These are phyloP conservation scores for Pseudodiploospora longispora DNA, from an alignment of 2,329 filamentous ascomycete species.

Conservation along the genomic window DNA sequence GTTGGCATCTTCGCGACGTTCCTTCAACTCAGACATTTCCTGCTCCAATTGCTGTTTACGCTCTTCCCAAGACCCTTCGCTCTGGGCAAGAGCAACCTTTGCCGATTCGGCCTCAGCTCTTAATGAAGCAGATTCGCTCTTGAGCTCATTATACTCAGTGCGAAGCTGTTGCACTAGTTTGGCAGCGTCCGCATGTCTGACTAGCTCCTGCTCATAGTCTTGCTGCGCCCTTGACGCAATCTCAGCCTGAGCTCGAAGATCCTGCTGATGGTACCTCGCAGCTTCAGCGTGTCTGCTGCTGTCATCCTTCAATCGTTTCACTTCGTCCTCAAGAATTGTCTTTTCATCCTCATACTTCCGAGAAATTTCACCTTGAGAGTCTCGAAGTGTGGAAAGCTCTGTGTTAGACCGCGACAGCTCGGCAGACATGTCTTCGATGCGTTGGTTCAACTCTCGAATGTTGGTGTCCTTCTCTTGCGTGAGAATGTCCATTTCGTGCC, in stretches of 20 bases:
- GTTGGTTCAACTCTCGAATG: constrained; percentile 74
- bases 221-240: constrained; percentile 91
- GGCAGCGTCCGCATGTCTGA: constrained; percentile 94
- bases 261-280: constrained; percentile 78
- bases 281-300: constrained; percentile 72
- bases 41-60: constrained; percentile 72
- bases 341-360: constrained; percentile 76
- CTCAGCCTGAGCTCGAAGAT: constrained; percentile 85
- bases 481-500: constrained; percentile 72
- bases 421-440: constrained; percentile 71
- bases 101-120: constrained; percentile 80
- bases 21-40: constrained; percentile 71
- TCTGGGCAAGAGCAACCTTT: constrained; percentile 69
- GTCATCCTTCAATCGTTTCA: constrained; percentile 74
- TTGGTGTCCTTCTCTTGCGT: constrained; percentile 70
- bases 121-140: constrained; percentile 66
- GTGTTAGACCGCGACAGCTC: constrained; percentile 77
- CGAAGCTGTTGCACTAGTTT: constrained; percentile 74
- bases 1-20: constrained; percentile 73
- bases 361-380: constrained; percentile 67
- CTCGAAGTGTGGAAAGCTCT: constrained; percentile 72
- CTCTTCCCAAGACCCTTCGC: constrained; percentile 81
- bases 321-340: constrained; percentile 66
- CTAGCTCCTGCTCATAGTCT: constrained; percentile 87
- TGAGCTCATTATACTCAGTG: constrained; percentile 71